Conservation (phyloP, 192 early-diverging fungal species). For the Entomortierella chlamydospora region DNA sequence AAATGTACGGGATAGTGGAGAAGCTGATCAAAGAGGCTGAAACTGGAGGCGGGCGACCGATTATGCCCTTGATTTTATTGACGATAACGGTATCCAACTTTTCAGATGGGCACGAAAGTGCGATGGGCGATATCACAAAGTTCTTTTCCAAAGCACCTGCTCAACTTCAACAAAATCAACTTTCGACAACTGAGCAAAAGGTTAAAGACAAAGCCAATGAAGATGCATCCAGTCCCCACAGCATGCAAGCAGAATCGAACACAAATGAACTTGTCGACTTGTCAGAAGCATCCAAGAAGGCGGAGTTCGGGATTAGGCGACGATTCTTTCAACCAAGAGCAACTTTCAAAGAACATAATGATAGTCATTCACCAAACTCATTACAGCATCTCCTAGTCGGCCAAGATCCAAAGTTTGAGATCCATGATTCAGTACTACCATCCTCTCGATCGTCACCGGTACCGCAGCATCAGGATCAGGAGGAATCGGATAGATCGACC, state of each 20-base stretch:
- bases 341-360: too few relatives aligned
- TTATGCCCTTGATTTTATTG: constrained; percentile 35
- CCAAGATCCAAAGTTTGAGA: not conserved
- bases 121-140: constrained; percentile 49
- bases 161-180: not conserved
- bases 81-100: constrained; percentile 47
- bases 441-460: not conserved
- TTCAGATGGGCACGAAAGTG: constrained; percentile 17
- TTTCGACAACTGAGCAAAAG: not conserved
- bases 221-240: not conserved
- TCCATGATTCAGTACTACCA: not conserved
- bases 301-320: not conserved
- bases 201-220: not conserved
- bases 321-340: constrained; percentile 20
- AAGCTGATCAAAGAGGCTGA: constrained; percentile 42
- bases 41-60: constrained; percentile 21
- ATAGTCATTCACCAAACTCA: too few relatives aligned
- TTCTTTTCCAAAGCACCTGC: constrained; percentile 44
- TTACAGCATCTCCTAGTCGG: not conserved
- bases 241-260: not conserved
- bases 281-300: not conserved
- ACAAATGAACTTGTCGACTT: not conserved
- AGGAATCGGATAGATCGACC: constrained; percentile 5
- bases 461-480: not conserved
- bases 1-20: constrained; percentile 30